Base-by-base conservation (phyloP, 768 basidiomycete species). In the Rubroboletus pulcherrimus region DNA sequence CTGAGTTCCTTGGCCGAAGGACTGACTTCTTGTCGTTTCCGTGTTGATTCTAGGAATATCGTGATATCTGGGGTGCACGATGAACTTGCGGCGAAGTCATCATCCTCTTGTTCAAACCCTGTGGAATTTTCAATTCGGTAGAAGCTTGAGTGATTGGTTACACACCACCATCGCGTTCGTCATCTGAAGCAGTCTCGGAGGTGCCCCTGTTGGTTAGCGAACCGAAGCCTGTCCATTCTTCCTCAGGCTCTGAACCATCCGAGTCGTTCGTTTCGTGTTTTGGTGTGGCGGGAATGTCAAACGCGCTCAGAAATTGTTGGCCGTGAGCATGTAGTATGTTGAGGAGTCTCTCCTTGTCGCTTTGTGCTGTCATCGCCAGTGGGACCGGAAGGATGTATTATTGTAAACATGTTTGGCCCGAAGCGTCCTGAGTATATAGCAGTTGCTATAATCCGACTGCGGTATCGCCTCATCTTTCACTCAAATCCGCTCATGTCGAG, bases 21-120 rank as follows among this genome's bases (percentile, higher is more conserved):
- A 14, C 47, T 33, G 1, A 53, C 29, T n/a, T 70, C 63, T 30
- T 60, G 52, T 42, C 35, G 49, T 49, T 58, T 68, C 58, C 24
- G 66, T 51, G 57, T 63, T 35, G 60, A 61, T 54, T 81, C 81
- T 9, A 72, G 68, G 68, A 89, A 91, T 1, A 89, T 76, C 1
- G 86, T 77, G 15, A 89, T 77, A 51, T 81, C 74, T 26, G 78
- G 74, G 45, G 63, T 60, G 9, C 61, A 66, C 21, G 68, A 64
- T 40, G 66, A 73, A 40, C 65, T 66, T 7, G 74, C 73, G 29
- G 70, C 70, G 55, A 78, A 76, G 34, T 74, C 75, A 52, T 81
- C 78, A 55, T 82, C 78, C 38, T 74, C 73, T 37, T 77, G 74
- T 50, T 78, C 77, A 53, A 70, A 74, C 21, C 68, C 77, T 76